Evolutionary conservation across 2,329 filamentous ascomycete genomes (phyloP).

Genomic region (Cladophialophora carrionii): DNA sequence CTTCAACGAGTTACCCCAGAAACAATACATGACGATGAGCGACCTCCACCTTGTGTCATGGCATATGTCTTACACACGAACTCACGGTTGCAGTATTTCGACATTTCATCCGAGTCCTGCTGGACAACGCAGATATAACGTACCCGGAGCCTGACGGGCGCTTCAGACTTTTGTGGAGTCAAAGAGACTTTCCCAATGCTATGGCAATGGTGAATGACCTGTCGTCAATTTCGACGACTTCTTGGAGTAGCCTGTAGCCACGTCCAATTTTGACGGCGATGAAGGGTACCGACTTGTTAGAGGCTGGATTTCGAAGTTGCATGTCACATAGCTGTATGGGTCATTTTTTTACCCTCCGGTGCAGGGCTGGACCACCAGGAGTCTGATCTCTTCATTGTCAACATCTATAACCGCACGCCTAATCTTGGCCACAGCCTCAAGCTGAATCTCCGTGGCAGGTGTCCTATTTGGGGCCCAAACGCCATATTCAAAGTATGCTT

Average conservation of each 20-base stretch:
- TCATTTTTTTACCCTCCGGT: conserved; percentile 2
- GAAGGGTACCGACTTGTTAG: conserved; percentile 11
- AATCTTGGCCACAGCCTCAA: neutral
- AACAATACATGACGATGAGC: no score
- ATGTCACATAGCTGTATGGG: conserved; percentile 3
- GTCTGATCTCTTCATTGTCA: neutral
- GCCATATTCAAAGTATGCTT: neutral
- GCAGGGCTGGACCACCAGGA: neutral
- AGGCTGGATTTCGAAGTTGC: conserved; percentile 6
- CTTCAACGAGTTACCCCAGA: no score
- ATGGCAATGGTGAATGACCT: conserved; percentile 4
- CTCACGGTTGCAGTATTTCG: conserved; percentile 11
- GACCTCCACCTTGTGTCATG: neutral
- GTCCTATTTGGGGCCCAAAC: neutral
- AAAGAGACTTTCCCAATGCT: conserved; percentile 8
- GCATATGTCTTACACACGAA: conserved; percentile 12
- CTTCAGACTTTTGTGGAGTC: neutral
- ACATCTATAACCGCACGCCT: neutral
- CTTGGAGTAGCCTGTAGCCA: conserved; percentile 11
- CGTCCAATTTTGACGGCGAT: conserved; percentile 12
- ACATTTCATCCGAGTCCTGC: conserved; percentile 12
- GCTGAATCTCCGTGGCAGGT: neutral
- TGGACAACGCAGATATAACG: conserved; percentile 16
- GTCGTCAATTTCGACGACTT: conserved; percentile 9
- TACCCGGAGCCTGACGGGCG: conserved; percentile 12